Conservation (phyloP, 805 yeast genomes). For the Metschnikowia hibisci region DNA sequence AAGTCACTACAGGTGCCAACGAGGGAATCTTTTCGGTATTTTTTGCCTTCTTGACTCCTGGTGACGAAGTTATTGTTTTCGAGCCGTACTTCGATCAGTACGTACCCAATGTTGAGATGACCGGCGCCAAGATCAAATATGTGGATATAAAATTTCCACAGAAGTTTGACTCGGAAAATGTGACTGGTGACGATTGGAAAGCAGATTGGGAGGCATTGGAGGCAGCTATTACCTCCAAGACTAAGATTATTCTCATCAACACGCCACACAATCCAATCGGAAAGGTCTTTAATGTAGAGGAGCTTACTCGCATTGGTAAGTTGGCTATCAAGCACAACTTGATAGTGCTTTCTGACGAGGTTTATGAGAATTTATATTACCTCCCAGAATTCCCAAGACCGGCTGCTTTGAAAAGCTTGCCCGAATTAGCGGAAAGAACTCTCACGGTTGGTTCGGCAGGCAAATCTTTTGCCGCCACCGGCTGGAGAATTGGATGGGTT, state of each 20-base stretch:
- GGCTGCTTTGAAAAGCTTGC: slow-evolving; percentile 61
- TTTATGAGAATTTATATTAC: slow-evolving; percentile 86
- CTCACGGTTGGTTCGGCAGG: slow-evolving; percentile 96
- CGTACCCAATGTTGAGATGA: slow-evolving; percentile 86
- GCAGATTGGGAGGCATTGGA: slow-evolving; percentile 77
- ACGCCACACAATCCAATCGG: slow-evolving; percentile 98
- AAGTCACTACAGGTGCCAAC: slow-evolving; percentile 94
- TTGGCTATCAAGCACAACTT: slow-evolving; percentile 83
- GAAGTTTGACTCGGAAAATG: slow-evolving; percentile 57
- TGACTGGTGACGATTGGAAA: slow-evolving; percentile 83
- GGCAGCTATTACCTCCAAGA: slow-evolving; percentile 63
- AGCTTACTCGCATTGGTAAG: slow-evolving; percentile 70
- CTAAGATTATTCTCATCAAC: slow-evolving; percentile 84
- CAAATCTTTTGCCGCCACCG: slow-evolving; percentile 97
- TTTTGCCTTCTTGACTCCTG: slow-evolving; percentile 78
- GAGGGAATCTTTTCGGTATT: slow-evolving; percentile 88
- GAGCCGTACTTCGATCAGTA: slow-evolving; percentile 98
- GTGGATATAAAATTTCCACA: slow-evolving; percentile 83
- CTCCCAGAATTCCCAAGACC: slow-evolving; percentile 69
- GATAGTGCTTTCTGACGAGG: slow-evolving; percentile 86
- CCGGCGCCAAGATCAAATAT: slow-evolving; percentile 88
- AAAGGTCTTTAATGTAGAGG: slow-evolving; percentile 75
- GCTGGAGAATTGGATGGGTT: slow-evolving; percentile 98
- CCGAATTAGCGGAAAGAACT: slow-evolving; percentile 75
- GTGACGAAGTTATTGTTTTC: slow-evolving; percentile 94